Evolutionary conservation across 2,329 filamentous ascomycete genomes (phyloP).

Genomic region (Scorias spongiosa): DNA sequence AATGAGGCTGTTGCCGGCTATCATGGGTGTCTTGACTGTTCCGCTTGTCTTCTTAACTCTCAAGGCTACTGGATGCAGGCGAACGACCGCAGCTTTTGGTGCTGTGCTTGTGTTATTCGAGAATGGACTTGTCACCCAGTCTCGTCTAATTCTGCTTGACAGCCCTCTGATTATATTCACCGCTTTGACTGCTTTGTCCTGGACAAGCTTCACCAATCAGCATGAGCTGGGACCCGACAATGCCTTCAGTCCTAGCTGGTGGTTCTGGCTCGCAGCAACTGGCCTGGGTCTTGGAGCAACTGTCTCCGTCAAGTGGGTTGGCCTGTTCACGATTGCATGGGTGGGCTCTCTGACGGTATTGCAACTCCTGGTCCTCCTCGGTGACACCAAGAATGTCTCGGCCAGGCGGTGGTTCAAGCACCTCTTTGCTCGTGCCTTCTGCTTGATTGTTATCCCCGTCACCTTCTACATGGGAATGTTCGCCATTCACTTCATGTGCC

Average conservation of each 20-base stretch:
- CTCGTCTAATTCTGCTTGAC: conserved; percentile 87
- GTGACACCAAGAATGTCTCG: conserved; percentile 74
- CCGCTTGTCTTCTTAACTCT: conserved; percentile 90
- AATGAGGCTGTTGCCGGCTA: conserved; percentile 85
- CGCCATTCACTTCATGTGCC: conserved; percentile 84
- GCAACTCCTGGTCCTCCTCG: conserved; percentile 89
- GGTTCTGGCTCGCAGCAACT: conserved; percentile 88
- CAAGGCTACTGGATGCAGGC: conserved; percentile 79
- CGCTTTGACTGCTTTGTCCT: conserved; percentile 76
- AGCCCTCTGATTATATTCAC: conserved; percentile 89
- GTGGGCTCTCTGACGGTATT: conserved; percentile 79
- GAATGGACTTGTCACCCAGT: conserved; percentile 90
- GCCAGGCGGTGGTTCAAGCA: conserved; percentile 81
- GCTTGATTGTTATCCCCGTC: conserved; percentile 73
- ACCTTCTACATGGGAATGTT: conserved; percentile 97
- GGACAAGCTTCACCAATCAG: conserved; percentile 89
- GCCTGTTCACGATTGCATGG: conserved; percentile 97
- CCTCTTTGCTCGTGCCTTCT: conserved; percentile 79
- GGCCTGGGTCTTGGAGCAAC: conserved; percentile 82
- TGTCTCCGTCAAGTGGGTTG: conserved; percentile 96
- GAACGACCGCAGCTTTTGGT: conserved; percentile 68
- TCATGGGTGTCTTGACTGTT: conserved; percentile 76
- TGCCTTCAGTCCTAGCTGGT: conserved; percentile 84
- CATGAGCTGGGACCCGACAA: conserved; percentile 82
- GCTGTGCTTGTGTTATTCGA: conserved; percentile 85